Conservation (phyloP, 176 grass and related monocot genomes). For the Carex myosuroides region DNA sequence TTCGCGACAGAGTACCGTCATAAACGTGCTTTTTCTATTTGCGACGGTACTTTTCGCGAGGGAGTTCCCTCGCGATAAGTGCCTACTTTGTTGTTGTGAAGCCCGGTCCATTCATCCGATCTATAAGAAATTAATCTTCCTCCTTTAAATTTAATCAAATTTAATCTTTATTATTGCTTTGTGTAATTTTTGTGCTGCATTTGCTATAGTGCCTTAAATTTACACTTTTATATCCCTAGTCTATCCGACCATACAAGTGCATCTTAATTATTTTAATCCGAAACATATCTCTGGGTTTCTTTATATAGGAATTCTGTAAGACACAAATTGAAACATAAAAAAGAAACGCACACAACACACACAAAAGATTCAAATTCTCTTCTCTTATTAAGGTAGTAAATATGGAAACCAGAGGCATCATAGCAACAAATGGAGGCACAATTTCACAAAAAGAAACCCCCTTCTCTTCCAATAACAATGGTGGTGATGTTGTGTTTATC, state of each 20-base stretch:
- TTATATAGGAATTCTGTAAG: not conserved
- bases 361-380: not conserved
- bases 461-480: not conserved
- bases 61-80: too few relatives aligned
- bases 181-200: not conserved
- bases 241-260: not conserved
- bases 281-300: not conserved
- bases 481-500: conserved; percentile 10
- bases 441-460: not conserved
- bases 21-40: too few relatives aligned
- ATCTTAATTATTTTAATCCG: not conserved
- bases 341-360: too few relatives aligned
- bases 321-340: not conserved
- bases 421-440: not conserved
- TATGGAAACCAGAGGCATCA: not conserved
- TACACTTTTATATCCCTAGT: not conserved
- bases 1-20: too few relatives aligned
- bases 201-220: not conserved
- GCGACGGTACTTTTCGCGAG: too few relatives aligned
- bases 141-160: not conserved
- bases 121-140: not conserved
- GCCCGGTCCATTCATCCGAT: not conserved
- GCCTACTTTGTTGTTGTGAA: too few relatives aligned
- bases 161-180: not conserved
- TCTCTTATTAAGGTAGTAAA: not conserved